Conservation (phyloP, 2,329 filamentous ascomycete genomes). For the Aspergillus tanneri region DNA sequence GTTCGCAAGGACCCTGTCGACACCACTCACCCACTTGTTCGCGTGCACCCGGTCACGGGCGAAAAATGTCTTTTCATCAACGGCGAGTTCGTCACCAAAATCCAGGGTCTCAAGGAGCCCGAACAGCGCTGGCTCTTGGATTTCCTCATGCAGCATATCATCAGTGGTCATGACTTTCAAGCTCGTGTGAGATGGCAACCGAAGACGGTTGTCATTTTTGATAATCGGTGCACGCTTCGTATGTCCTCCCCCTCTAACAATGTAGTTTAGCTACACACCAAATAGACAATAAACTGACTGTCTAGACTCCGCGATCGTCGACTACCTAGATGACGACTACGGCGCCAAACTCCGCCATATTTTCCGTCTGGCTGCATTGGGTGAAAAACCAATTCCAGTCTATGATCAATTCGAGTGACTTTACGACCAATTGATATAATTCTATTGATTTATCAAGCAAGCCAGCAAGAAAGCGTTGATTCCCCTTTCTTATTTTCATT, state of each 20-base stretch:
- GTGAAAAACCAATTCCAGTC: constrained; percentile 51
- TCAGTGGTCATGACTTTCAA: constrained; percentile 50
- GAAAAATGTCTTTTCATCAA: constrained; percentile 52
- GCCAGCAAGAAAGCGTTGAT: background rate
- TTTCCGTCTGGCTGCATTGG: constrained; percentile 52
- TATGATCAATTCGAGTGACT: constrained; percentile 33
- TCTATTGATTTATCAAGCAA: constrained; percentile 1
- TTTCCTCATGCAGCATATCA: constrained; percentile 50
- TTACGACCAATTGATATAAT: background rate
- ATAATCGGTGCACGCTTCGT: constrained; percentile 50
- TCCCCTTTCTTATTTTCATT: constrained; percentile 2
- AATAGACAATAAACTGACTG: constrained; percentile 11
- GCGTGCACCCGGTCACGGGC: constrained; percentile 51
- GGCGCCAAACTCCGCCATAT: constrained; percentile 50
- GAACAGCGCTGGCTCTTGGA: constrained; percentile 48
- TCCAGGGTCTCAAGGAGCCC: constrained; percentile 50
- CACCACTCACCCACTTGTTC: constrained; percentile 47
- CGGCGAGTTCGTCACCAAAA: constrained; percentile 50
- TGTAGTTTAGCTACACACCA: background rate
- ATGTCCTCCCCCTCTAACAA: too few species aligned
- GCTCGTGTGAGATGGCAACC: constrained; percentile 50
- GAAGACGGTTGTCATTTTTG: constrained; percentile 52
- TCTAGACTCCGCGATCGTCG: constrained; percentile 51
- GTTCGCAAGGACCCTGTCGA: constrained; percentile 47
- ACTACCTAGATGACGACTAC: constrained; percentile 49